Conservation (phyloP, 2,329 filamentous ascomycete genomes). For the Colletotrichum australisinense region DNA sequence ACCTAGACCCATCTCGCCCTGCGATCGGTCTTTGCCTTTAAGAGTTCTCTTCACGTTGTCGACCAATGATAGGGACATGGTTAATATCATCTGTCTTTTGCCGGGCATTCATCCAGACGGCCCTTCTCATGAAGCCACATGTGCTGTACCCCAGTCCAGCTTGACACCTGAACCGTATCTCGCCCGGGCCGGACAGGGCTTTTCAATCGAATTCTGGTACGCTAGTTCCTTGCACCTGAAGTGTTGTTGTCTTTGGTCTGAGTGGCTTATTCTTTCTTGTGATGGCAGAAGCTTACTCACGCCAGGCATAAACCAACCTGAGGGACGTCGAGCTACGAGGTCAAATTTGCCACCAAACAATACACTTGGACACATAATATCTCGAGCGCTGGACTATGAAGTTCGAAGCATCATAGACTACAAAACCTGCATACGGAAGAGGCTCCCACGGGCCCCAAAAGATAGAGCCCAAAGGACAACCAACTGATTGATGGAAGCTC, state of each 20-base stretch:
- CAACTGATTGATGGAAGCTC: neutral
- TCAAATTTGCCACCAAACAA: neutral
- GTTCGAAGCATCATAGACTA: neutral
- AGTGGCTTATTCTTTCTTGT: neutral
- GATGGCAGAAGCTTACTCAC: constrained; percentile 25
- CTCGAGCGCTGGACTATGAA: neutral
- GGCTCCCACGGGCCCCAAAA: too few relatives aligned
- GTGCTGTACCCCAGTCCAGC: constrained; percentile 1
- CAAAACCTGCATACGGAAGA: neutral
- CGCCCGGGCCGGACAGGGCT: constrained; percentile 21
- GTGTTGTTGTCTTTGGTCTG: neutral
- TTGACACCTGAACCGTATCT: constrained; percentile 9
- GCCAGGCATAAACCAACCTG: neutral
- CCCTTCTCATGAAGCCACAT: constrained; percentile 38
- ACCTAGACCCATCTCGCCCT: constrained; percentile 2
- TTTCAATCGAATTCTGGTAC: constrained; percentile 7
- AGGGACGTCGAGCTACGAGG: neutral
- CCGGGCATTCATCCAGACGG: constrained; percentile 39
- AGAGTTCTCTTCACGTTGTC: neutral
- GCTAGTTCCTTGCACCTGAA: constrained; percentile 10
- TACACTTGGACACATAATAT: neutral
- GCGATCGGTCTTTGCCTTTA: constrained; percentile 16
- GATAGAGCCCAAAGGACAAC: neutral
- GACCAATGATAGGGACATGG: constrained; percentile 38
- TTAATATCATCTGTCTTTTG: constrained; percentile 42